phyloP scores from a whole-genome alignment of 768 basidiomycete genomes.

The Leccinum olivaceopallidum region DNA sequence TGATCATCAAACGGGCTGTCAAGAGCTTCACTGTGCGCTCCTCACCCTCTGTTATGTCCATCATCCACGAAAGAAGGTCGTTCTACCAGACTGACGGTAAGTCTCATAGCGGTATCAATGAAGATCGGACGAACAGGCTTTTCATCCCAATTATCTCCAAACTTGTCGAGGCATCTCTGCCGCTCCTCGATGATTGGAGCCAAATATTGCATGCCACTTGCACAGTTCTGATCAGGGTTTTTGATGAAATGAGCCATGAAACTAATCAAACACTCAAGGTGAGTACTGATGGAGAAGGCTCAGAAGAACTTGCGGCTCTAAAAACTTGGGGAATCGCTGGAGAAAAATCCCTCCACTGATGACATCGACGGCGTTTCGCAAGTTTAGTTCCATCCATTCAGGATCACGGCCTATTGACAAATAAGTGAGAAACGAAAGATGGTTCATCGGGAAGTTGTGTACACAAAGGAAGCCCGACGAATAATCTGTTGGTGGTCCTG shows the following conservation, averaged over 20 bases:
- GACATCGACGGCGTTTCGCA: neutral
- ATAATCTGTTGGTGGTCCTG: neutral
- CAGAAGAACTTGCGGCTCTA: neutral
- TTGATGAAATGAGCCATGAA: neutral
- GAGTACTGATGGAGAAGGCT: neutral
- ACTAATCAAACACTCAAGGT: neutral
- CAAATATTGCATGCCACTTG: neutral
- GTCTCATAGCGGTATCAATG: neutral
- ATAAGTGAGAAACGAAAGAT: neutral
- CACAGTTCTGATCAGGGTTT: neutral
- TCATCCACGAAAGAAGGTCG: neutral
- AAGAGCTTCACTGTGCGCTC: neutral
- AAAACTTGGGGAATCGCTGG: neutral
- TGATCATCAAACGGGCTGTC: neutral
- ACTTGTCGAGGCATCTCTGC: neutral
- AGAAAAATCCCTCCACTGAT: neutral
- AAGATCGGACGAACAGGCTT: neutral
- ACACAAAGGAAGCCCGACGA: neutral
- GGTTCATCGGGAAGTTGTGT: neutral
- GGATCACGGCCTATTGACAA: slow-evolving; percentile 4
- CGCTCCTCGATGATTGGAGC: slow-evolving; percentile 5
- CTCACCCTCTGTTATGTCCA: neutral
- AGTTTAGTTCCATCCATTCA: slow-evolving; percentile 7
- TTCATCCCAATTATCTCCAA: neutral
- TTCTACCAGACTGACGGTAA: neutral